Conservation (phyloP, 805 yeast species). For the Saturnispora ahearnii region DNA sequence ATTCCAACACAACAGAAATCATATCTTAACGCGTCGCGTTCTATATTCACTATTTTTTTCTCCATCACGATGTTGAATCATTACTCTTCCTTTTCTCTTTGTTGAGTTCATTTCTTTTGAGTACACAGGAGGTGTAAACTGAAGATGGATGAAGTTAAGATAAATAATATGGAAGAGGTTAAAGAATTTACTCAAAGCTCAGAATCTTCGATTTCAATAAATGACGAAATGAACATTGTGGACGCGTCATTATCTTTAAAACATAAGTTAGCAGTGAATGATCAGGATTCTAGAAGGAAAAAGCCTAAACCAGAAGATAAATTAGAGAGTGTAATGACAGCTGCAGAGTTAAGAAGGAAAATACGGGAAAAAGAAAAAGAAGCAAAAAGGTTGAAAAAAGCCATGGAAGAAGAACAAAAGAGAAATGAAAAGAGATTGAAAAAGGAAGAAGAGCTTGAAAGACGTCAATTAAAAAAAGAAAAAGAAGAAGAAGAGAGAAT, state of each 20-base stretch:
- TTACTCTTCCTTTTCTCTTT: neutral
- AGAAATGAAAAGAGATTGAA: constrained; percentile 7
- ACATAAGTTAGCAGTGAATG: neutral
- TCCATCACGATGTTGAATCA: neutral
- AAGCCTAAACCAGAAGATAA: neutral
- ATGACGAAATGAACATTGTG: neutral
- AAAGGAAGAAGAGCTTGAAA: constrained; percentile 10
- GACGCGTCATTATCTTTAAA: neutral
- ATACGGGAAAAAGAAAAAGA: constrained; percentile 1
- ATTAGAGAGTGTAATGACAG: neutral
- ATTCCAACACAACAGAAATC: neutral
- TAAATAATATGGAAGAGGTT: neutral
- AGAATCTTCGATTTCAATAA: neutral
- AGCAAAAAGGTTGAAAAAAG: constrained; percentile 1
- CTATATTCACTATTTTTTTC: neutral
- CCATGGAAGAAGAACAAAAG: constrained; percentile 11
- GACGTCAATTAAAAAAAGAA: constrained; percentile 9
- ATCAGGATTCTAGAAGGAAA: neutral
- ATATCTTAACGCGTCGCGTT: constrained; percentile 1
- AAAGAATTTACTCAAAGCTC: neutral
- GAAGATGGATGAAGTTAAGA: neutral
- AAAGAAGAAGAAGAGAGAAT: constrained; percentile 13
- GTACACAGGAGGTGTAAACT: too few relatives aligned
- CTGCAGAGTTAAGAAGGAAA: neutral
- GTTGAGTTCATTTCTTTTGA: neutral